A percentile compares a stretch with the other conserved stretches of the same genome.
These are phyloP conservation scores for Rosa hybrid DNA, from an alignment of 331 rosid species.

Conservation along the genomic window DNA sequence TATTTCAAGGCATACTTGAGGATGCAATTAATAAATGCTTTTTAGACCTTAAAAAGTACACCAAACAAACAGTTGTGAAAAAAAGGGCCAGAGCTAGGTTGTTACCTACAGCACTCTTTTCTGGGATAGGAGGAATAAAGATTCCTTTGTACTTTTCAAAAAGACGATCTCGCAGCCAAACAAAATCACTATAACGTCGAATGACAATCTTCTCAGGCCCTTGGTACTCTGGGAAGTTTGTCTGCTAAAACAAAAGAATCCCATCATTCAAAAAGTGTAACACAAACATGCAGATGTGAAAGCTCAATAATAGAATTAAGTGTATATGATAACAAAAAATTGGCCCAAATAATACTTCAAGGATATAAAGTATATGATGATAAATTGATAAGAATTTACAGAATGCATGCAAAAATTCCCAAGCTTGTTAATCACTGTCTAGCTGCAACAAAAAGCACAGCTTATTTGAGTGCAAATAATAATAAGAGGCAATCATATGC, in stretches of 20 bases:
- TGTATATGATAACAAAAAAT: background rate
- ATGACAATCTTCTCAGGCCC: conserved; percentile 99
- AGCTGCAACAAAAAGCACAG: background rate
- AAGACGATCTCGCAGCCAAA: conserved; percentile 90
- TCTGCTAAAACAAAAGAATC: conserved; percentile 50
- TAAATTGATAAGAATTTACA: background rate
- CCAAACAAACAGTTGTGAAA: conserved; percentile 14
- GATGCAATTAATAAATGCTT: background rate
- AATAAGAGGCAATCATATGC: background rate
- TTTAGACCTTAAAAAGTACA: conserved; percentile 17
- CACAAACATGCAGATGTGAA: background rate
- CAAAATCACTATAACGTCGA: conserved; percentile 93
- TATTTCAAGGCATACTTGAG: background rate
- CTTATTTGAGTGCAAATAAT: background rate
- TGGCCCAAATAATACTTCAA: background rate
- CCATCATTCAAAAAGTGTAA: conserved; percentile 21
- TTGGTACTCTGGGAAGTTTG: conserved; percentile 90
- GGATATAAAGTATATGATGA: background rate
- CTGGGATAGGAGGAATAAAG: conserved; percentile 92
- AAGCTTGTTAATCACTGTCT: background rate
- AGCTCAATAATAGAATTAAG: background rate
- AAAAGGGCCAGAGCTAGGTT: conserved; percentile 11
- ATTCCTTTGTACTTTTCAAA: conserved; percentile 93
- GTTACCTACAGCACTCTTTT: conserved; percentile 99
- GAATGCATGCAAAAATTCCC: background rate